These are phyloP conservation scores for Tricholoma terreum DNA, from an alignment of 768 basidiomycete genomes.

Conservation along the genomic window DNA sequence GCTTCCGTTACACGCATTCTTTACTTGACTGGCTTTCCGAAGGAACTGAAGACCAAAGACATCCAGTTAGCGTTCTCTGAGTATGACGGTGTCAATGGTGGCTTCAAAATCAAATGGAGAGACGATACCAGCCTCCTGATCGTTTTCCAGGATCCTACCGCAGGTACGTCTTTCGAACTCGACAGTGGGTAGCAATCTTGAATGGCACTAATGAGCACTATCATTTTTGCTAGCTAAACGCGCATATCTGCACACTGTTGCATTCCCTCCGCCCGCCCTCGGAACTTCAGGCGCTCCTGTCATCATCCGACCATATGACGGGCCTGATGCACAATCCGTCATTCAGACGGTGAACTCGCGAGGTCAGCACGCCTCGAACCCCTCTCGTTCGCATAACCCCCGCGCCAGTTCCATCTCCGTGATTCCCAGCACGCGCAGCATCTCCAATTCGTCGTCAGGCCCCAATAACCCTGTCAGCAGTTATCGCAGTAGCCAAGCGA, in stretches of 20 bases:
- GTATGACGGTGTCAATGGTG: slow-evolving; percentile 82
- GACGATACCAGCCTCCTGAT: slow-evolving; percentile 95
- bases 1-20: slow-evolving; percentile 97
- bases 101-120: slow-evolving; percentile 98
- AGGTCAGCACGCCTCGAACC: slow-evolving; percentile 56
- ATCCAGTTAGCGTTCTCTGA: slow-evolving; percentile 89
- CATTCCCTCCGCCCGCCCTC: slow-evolving; percentile 72
- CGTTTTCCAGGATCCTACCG: slow-evolving; percentile 87
- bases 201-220: neutral
- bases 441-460: slow-evolving; percentile 35
- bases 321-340: slow-evolving; percentile 84
- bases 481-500: slow-evolving; percentile 26
- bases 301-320: slow-evolving; percentile 88
- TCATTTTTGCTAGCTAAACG: slow-evolving; percentile 66
- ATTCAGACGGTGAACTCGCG: slow-evolving; percentile 83
- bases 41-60: slow-evolving; percentile 97
- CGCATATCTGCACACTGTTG: slow-evolving; percentile 89
- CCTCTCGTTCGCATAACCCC: slow-evolving; percentile 68
- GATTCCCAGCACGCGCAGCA: slow-evolving; percentile 51
- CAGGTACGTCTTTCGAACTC: slow-evolving; percentile 59
- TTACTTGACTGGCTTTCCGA: slow-evolving; percentile 85
- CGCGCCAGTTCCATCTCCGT: slow-evolving; percentile 67
- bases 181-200: neutral
- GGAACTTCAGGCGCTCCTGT: slow-evolving; percentile 54
- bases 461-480: slow-evolving; percentile 37